These are phyloP conservation scores for Cylindrotheca closterium DNA, from an alignment of 108 stramenopile species.

Conservation along the genomic window DNA sequence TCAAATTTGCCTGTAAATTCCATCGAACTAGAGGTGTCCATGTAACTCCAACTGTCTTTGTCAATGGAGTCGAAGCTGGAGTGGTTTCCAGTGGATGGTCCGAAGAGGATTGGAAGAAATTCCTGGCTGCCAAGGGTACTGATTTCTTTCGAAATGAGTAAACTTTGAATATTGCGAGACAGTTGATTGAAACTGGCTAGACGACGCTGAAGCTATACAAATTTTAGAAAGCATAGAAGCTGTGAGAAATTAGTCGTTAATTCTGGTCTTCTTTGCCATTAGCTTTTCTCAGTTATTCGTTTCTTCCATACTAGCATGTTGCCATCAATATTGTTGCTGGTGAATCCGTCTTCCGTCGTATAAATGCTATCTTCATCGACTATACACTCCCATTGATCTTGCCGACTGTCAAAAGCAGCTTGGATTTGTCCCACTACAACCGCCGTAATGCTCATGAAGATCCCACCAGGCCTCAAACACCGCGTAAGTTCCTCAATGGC, in stretches of 20 bases:
- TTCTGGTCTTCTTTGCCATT: too few relatives aligned
- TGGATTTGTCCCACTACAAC: slow-evolving; percentile 47
- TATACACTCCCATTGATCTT: slow-evolving; percentile 22
- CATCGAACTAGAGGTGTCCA: slow-evolving; percentile 49
- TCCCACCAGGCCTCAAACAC: slow-evolving; percentile 48
- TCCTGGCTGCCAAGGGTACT: slow-evolving; percentile 7
- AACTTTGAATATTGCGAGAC: too few relatives aligned
- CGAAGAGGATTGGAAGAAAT: slow-evolving; percentile 29
- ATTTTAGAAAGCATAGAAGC: too few relatives aligned
- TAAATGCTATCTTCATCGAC: slow-evolving; percentile 40
- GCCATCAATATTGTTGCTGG: slow-evolving; percentile 68
- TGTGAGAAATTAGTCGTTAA: too few relatives aligned
- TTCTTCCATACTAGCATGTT: slow-evolving; percentile 50
- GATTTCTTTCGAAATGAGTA: not conserved
- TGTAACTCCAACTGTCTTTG: slow-evolving; percentile 52
- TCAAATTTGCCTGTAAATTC: slow-evolving; percentile 41
- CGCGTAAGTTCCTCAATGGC: slow-evolving; percentile 55
- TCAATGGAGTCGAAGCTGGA: slow-evolving; percentile 44
- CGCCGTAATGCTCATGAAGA: slow-evolving; percentile 56
- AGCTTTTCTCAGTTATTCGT: too few relatives aligned
- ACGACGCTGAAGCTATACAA: too few relatives aligned
- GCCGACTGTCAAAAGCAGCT: slow-evolving; percentile 11
- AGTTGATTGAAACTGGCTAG: not conserved
- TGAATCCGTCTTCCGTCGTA: slow-evolving; percentile 62
- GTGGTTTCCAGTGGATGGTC: slow-evolving; percentile 36